Evolutionary conservation across 805 yeast species (phyloP).

Genomic region (Suhomyces faveliae): DNA sequence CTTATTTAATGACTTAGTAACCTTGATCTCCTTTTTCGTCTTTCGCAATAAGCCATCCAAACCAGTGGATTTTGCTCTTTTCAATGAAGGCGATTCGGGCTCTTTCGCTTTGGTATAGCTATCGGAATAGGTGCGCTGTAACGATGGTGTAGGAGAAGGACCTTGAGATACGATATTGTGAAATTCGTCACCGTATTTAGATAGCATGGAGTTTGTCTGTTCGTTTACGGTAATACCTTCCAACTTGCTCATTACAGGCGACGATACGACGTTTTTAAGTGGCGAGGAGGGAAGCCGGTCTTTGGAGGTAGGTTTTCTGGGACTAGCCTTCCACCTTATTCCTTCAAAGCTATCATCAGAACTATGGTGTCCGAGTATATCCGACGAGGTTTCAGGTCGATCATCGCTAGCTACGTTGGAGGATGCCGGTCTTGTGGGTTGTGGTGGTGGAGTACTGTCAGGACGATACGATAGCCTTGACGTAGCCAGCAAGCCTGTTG

Average conservation of each 20-base stretch:
- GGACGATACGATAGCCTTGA: not conserved
- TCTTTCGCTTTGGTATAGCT: conserved; percentile 15
- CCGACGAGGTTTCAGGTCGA: not conserved
- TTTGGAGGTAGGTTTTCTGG: conserved; percentile 6
- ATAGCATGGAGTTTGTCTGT: conserved; percentile 36
- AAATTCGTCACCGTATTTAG: conserved; percentile 42
- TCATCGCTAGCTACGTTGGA: not conserved
- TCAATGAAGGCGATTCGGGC: conserved; percentile 32
- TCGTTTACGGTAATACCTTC: conserved; percentile 23
- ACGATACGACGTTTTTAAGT: conserved; percentile 4
- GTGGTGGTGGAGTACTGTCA: not conserved
- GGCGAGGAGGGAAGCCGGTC: conserved; percentile 12
- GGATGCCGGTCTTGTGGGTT: not conserved
- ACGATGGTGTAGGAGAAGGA: conserved; percentile 28
- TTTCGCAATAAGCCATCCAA: conserved; percentile 14
- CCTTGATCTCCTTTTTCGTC: not conserved
- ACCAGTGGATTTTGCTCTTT: conserved; percentile 39
- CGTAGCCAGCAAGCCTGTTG: not conserved
- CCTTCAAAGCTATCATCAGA: conserved; percentile 47
- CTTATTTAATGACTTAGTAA: conserved; percentile 9
- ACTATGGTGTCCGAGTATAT: conserved; percentile 11
- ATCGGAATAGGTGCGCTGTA: conserved; percentile 36
- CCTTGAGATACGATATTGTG: conserved; percentile 22
- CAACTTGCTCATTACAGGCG: not conserved
- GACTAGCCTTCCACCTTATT: conserved; percentile 27